Percentiles rank a stretch among this genome's conserved stretches.
Conservation (phyloP, 169 alveolate species). For the Besnoitia besnoiti region DNA sequence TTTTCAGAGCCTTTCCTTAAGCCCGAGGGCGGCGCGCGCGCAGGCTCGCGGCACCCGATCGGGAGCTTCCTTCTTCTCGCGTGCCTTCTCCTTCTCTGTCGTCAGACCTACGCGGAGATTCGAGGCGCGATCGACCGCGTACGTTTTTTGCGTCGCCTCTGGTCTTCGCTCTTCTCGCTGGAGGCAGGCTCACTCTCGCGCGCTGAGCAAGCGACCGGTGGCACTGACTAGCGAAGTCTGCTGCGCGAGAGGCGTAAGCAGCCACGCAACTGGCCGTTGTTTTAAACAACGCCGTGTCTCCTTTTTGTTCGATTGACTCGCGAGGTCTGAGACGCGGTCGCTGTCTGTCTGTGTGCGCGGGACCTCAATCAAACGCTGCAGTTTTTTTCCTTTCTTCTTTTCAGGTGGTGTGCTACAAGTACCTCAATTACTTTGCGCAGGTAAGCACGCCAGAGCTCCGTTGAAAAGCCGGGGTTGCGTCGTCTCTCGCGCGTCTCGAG, state of each 20-base stretch:
- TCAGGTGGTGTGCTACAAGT: background rate
- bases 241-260: no score
- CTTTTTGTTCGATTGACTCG: no score
- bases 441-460: background rate
- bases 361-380: no score
- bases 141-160: background rate
- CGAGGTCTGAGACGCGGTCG: no score
- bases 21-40: background rate
- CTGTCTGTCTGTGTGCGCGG: no score
- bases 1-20: background rate
- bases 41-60: background rate
- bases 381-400: background rate
- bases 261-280: no score
- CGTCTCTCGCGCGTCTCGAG: background rate
- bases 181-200: no score
- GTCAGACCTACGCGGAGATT: background rate
- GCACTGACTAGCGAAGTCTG: no score
- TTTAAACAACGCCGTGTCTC: no score
- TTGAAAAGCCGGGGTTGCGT: background rate
- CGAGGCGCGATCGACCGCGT: background rate
- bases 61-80: background rate
- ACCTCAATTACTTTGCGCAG: background rate
- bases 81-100: background rate
- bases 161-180: background rate
- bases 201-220: no score